Evolutionary conservation across 1,284 basidiomycete genomes (phyloP).

Genomic region (Ustilago sp.): DNA sequence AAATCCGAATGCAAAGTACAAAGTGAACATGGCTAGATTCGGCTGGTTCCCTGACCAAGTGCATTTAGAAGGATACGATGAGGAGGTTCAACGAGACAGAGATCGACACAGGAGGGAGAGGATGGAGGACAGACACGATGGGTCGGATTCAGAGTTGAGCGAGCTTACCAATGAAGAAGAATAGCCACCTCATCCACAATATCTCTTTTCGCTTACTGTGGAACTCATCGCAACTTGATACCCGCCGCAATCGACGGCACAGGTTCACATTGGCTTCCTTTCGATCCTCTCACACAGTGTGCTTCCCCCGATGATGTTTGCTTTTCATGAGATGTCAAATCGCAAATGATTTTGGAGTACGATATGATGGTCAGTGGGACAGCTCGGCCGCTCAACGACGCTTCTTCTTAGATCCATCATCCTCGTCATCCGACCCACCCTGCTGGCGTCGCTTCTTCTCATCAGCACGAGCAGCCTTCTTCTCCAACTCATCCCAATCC

Average conservation of each 20-base stretch:
- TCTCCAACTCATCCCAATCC: slow-evolving; percentile 94
- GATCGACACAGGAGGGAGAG: slow-evolving; percentile 7
- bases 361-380: not conserved
- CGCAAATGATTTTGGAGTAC: not conserved
- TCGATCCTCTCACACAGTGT: not conserved
- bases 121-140: not conserved
- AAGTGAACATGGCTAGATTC: slow-evolving; percentile 35
- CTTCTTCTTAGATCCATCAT: slow-evolving; percentile 41
- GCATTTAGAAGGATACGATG: slow-evolving; percentile 39
- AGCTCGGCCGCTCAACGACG: slow-evolving; percentile 25
- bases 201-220: not conserved
- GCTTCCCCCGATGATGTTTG: not conserved
- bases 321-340: slow-evolving; percentile 3
- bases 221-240: not conserved
- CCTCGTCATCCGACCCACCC: slow-evolving; percentile 57
- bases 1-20: slow-evolving; percentile 44
- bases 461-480: slow-evolving; percentile 73
- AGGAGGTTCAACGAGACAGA: slow-evolving; percentile 3
- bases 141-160: slow-evolving; percentile 29
- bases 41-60: slow-evolving; percentile 56
- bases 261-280: not conserved
- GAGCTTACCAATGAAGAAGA: slow-evolving; percentile 25
- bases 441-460: slow-evolving; percentile 60
- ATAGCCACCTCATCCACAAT: not conserved
- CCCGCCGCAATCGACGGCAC: slow-evolving; percentile 7